Evolutionary conservation across 2,329 filamentous ascomycete species (phyloP).

Genomic region (Botryotinia globosa): DNA sequence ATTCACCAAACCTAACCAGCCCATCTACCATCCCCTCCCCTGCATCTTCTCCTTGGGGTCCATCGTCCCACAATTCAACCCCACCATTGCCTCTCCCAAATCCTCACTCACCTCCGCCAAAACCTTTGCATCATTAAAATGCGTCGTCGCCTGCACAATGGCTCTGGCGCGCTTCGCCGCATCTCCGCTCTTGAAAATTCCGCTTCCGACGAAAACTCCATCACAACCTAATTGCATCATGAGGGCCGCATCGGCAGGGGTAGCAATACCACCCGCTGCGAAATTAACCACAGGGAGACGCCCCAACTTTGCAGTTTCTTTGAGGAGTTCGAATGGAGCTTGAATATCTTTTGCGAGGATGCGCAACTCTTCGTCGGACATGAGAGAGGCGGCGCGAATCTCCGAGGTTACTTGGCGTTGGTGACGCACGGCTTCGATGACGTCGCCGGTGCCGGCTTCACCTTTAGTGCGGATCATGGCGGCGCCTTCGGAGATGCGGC

Average conservation of each 20-base stretch:
- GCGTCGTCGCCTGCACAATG: constrained; percentile 90
- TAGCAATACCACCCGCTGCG: constrained; percentile 98
- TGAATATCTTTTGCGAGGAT: constrained; percentile 79
- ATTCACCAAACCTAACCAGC: neutral
- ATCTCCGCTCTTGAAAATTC: constrained; percentile 96
- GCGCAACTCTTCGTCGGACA: constrained; percentile 70
- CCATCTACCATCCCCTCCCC: constrained; percentile 72
- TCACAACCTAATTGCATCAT: constrained; percentile 99
- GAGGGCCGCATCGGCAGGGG: constrained; percentile 90
- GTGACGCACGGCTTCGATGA: constrained; percentile 94
- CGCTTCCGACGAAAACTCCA: constrained; percentile 93
- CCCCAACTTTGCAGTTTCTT: constrained; percentile 82
- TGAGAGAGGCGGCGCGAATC: constrained; percentile 67
- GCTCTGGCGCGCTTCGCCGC: constrained; percentile 86
- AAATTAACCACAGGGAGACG: constrained; percentile 96
- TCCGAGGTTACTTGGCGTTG: constrained; percentile 86
- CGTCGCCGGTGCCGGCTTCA: constrained; percentile 94
- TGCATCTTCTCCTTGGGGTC: constrained; percentile 77
- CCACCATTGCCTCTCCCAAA: constrained; percentile 96
- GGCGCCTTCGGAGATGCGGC: constrained; percentile 87
- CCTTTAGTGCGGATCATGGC: constrained; percentile 99
- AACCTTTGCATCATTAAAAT: constrained; percentile 81
- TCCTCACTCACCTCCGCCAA: constrained; percentile 84
- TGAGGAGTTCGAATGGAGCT: constrained; percentile 73
- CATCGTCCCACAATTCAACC: constrained; percentile 82